Evolutionary conservation across 2,329 filamentous ascomycete species (phyloP).

Genomic region (Microsporum audouinii): DNA sequence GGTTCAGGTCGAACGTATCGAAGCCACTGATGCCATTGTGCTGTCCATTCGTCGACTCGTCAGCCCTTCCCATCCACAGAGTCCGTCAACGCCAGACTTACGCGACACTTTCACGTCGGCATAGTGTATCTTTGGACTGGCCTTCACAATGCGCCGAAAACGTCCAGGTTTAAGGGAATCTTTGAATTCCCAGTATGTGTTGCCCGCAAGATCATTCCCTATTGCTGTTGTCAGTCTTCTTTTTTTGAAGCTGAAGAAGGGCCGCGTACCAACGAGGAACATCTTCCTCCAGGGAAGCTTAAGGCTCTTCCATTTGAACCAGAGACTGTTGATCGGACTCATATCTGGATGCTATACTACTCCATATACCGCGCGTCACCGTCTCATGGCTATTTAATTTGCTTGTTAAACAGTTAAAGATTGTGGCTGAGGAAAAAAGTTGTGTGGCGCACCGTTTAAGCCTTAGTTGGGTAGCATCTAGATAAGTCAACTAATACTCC

Average conservation of each 20-base stretch:
- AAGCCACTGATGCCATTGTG: constrained; percentile 59
- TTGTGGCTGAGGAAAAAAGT: constrained; percentile 5
- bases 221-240: constrained; percentile 2
- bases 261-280: constrained; percentile 44
- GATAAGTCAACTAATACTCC: not conserved
- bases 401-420: constrained; percentile 1
- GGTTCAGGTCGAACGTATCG: constrained; percentile 48
- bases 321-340: constrained; percentile 37
- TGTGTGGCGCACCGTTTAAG: not conserved
- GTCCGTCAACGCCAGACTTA: constrained; percentile 23
- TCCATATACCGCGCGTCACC: not conserved
- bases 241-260: not conserved
- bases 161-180: constrained; percentile 44
- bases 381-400: not conserved
- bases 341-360: constrained; percentile 5
- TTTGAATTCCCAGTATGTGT: constrained; percentile 58
- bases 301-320: constrained; percentile 53
- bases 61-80: not conserved
- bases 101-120: constrained; percentile 50
- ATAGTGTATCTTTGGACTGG: constrained; percentile 42
- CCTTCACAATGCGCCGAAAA: constrained; percentile 49
- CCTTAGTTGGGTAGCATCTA: not conserved
- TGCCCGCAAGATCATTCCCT: constrained; percentile 52
- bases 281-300: constrained; percentile 51
- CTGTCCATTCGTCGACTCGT: constrained; percentile 25